Conservation (phyloP, 2,329 filamentous ascomycete species). For the Cladosporium sp. region DNA sequence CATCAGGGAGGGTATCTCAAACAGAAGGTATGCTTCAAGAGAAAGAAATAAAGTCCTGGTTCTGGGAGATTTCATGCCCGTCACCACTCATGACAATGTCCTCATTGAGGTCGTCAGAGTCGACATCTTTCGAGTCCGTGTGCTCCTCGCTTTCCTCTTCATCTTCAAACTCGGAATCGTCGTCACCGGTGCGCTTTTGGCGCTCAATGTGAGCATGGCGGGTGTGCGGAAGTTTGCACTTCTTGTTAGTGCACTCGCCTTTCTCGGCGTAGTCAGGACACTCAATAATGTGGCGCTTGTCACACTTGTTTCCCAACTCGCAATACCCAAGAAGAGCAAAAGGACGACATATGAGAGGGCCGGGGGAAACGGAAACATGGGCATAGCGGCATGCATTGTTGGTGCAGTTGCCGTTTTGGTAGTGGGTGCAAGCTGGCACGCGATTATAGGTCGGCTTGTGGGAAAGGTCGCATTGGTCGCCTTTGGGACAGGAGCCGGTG, state of each 20-base stretch:
- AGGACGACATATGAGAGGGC: constrained; percentile 72
- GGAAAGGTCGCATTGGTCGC: constrained; percentile 81
- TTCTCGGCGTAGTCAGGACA: constrained; percentile 94
- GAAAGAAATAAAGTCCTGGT: constrained; percentile 51
- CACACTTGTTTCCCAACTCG: constrained; percentile 70
- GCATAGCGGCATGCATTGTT: constrained; percentile 82
- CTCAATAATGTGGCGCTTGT: constrained; percentile 75
- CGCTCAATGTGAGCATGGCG: constrained; percentile 84
- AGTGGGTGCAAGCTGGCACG: constrained; percentile 84
- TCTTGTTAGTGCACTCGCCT: constrained; percentile 68
- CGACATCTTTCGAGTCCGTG: neutral
- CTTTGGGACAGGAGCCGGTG: constrained; percentile 70
- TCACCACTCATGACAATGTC: constrained; percentile 35
- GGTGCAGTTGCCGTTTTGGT: constrained; percentile 81
- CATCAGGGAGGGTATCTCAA: constrained; percentile 5
- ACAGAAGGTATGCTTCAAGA: neutral
- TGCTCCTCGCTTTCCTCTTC: constrained; percentile 37
- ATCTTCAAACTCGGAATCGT: constrained; percentile 22
- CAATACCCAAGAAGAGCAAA: constrained; percentile 90
- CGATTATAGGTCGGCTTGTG: constrained; percentile 80
- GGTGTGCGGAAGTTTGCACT: constrained; percentile 81
- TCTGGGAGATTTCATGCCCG: constrained; percentile 46
- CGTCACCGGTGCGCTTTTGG: constrained; percentile 57
- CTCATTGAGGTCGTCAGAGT: constrained; percentile 30
- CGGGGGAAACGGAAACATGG: constrained; percentile 72